phyloP scores from a whole-genome alignment of 2,329 filamentous ascomycete genomes.

The Didymella exigua region DNA sequence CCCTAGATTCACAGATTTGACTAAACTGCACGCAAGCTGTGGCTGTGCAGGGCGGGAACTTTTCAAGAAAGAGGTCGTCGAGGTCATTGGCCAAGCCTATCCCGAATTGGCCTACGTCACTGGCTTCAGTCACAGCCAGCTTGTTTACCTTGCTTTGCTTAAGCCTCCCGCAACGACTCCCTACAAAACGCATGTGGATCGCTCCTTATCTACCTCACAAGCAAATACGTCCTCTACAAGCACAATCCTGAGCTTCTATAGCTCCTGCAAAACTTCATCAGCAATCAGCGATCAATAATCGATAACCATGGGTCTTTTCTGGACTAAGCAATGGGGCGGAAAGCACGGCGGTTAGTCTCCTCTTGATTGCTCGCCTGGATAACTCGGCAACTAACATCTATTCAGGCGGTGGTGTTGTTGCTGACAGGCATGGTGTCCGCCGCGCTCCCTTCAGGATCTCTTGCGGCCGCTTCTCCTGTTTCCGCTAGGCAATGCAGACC shows the following conservation, averaged over 20 bases:
- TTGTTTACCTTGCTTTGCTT: slow-evolving; percentile 24
- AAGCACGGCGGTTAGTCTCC: slow-evolving; percentile 49
- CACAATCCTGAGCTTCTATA: not conserved
- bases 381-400: slow-evolving; percentile 25
- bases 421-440: slow-evolving; percentile 59
- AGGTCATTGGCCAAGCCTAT: slow-evolving; percentile 11
- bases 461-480: slow-evolving; percentile 59
- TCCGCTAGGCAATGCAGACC: slow-evolving; percentile 49
- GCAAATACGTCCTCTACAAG: slow-evolving; percentile 4
- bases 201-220: slow-evolving; percentile 4
- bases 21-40: slow-evolving; percentile 5
- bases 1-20: not conserved
- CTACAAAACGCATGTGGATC: slow-evolving; percentile 22
- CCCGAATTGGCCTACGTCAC: slow-evolving; percentile 18
- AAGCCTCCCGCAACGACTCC: slow-evolving; percentile 16
- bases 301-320: slow-evolving; percentile 53
- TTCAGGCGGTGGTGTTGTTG: slow-evolving; percentile 57
- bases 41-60: slow-evolving; percentile 4
- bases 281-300: slow-evolving; percentile 19
- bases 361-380: slow-evolving; percentile 15
- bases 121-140: slow-evolving; percentile 1
- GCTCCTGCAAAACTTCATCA: slow-evolving; percentile 3
- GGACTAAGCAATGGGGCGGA: slow-evolving; percentile 54
- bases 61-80: slow-evolving; percentile 1
- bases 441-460: slow-evolving; percentile 59